A percentile compares a stretch with the other conserved stretches of the same genome.
Conservation (phyloP, 257 asterid genomes). For the Voacanga thouarsii region DNA sequence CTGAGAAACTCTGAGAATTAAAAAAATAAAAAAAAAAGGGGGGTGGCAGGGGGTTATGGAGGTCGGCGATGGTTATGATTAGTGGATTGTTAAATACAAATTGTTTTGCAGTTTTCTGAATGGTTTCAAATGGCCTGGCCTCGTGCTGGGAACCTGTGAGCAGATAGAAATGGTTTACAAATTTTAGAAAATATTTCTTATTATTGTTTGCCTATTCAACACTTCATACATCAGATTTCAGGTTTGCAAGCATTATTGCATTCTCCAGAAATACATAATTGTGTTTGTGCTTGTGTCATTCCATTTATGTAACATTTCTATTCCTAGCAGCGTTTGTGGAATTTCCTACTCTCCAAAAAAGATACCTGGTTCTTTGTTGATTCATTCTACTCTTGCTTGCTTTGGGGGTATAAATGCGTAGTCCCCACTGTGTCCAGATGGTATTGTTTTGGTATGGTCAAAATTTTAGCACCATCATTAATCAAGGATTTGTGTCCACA, state of each 20-base stretch:
- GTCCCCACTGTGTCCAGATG: neutral
- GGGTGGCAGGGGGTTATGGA: neutral
- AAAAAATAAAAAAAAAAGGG: neutral
- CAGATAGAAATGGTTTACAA: neutral
- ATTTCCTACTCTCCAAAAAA: no score
- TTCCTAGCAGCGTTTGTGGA: neutral
- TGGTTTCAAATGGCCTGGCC: neutral
- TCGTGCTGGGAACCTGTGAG: neutral
- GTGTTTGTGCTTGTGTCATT: neutral
- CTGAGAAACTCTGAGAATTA: neutral
- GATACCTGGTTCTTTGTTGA: neutral
- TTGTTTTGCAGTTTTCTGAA: neutral
- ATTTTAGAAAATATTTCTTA: neutral
- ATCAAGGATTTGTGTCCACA: no score
- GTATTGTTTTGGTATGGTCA: conserved; percentile 1
- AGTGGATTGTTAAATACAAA: neutral
- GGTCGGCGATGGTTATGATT: neutral
- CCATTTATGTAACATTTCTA: neutral
- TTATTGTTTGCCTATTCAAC: neutral
- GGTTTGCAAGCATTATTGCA: neutral
- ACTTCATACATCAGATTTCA: neutral
- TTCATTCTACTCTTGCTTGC: neutral
- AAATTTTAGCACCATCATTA: neutral
- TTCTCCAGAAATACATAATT: neutral
- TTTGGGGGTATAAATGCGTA: neutral